Percentiles rank a stretch among this genome's conserved stretches.
These are phyloP conservation scores for Exserohilum turcica DNA, from an alignment of 2,329 filamentous ascomycete genomes.

Conservation along the genomic window DNA sequence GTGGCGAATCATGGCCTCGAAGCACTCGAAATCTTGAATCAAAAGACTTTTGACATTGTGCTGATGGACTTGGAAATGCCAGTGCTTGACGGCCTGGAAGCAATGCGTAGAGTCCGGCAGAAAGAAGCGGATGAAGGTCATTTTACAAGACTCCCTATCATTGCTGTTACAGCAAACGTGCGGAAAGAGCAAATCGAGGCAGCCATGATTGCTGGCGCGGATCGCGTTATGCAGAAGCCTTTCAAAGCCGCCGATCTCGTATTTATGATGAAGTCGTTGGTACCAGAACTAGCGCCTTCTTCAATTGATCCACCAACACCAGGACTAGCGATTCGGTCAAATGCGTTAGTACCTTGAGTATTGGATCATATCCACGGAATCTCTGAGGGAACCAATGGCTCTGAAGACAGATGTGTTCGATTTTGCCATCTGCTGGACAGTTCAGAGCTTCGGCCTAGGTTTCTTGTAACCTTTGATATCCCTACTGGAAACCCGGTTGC, in stretches of 20 bases:
- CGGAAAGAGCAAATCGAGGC: conserved; percentile 43
- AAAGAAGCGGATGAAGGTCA: conserved; percentile 37
- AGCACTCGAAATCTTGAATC: conserved; percentile 41
- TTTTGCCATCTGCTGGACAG: not conserved
- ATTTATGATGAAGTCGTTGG: conserved; percentile 42
- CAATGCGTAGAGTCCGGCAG: conserved; percentile 55
- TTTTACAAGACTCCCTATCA: conserved; percentile 35
- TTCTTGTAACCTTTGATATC: not conserved
- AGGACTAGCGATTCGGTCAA: conserved; percentile 11
- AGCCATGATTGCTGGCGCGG: conserved; percentile 43
- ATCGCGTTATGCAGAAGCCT: conserved; percentile 46
- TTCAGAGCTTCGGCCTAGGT: not conserved
- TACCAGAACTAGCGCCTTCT: conserved; percentile 28
- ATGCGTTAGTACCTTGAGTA: conserved; percentile 23
- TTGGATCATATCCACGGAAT: conserved; percentile 15
- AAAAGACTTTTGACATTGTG: conserved; percentile 38
- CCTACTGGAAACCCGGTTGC: not conserved
- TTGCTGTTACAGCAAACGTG: conserved; percentile 49
- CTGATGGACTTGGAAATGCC: conserved; percentile 63
- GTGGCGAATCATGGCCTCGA: conserved; percentile 48
- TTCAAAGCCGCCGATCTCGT: conserved; percentile 45
- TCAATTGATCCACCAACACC: conserved; percentile 26
- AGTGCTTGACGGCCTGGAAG: conserved; percentile 53
- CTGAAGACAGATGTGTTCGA: no score
- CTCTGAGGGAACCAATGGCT: not conserved